phyloP scores from a whole-genome alignment of 257 asterid species.

The Agastache rugosa region DNA sequence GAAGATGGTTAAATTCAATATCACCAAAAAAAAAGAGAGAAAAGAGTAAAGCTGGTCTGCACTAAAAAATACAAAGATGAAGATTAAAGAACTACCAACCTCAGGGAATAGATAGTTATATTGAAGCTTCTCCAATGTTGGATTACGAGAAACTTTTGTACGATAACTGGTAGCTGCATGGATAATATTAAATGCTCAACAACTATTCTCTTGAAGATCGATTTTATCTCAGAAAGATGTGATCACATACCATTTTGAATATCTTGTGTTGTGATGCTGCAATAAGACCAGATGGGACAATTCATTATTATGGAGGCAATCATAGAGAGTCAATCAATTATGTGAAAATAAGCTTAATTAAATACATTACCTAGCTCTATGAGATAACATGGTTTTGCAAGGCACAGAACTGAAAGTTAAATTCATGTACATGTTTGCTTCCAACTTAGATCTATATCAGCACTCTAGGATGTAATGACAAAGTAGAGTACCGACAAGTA shows the following conservation, averaged over 20 bases:
- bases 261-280: constrained; percentile 49
- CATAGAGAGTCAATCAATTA: neutral
- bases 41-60: neutral
- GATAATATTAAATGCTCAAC: constrained; percentile 21
- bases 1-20: constrained; percentile 9
- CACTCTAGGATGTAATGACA: constrained; percentile 25
- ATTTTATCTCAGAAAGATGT: constrained; percentile 7
- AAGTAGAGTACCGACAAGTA: constrained; percentile 3
- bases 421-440: constrained; percentile 39
- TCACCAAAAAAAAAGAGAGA: neutral
- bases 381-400: constrained; percentile 47
- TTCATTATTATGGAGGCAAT: constrained; percentile 14
- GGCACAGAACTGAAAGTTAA: constrained; percentile 44
- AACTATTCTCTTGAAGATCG: neutral
- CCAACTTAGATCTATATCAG: constrained; percentile 26
- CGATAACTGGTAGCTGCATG: constrained; percentile 55
- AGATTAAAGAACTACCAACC: constrained; percentile 47
- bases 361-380: constrained; percentile 55
- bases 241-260: constrained; percentile 44
- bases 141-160: constrained; percentile 79
- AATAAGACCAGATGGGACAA: constrained; percentile 33
- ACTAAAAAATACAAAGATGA: neutral
- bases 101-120: constrained; percentile 84
- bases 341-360: constrained; percentile 16
- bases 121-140: constrained; percentile 74